Evolutionary conservation across 2,329 filamentous ascomycete genomes (phyloP), one percentile per base, ranked within the genome.

Genomic region (Arthrinium phaeospermum): DNA sequence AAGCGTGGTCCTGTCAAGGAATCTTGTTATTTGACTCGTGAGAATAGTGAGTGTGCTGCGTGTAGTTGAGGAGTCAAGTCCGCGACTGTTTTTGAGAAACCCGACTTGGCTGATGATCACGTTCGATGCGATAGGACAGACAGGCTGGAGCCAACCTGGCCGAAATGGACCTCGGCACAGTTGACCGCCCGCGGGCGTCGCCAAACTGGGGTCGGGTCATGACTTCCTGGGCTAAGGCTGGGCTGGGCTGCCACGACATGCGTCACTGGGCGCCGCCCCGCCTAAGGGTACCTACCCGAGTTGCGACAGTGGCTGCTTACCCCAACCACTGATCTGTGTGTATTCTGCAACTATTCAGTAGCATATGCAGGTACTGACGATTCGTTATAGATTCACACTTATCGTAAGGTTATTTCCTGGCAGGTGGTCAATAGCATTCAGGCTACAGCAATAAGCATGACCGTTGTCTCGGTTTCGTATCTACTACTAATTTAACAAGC

Each of bases 81-180:
- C 30, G 22, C 22, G 14, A 61, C 37, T 13, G 53, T 30, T n/a
- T 22, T 57, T 34, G 51, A n/a, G 53, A 34, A 30, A 61, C 53
- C 27, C 27, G 30, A 22, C 51, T 34, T 57, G 27, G 51, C 22
- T 30, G 34, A 34, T 61, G 53, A 61, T 64, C 57, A 64, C 57
- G 57, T 64, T 64, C 34, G 19, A 64, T 64, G 19, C 34, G 57
- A 64, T 41, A 64, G 57, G 57, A 41, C 53, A 41, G 57, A 41
- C 53, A 41, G 57, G 19, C 57, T 64, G 57, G 57, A 41, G 22
- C 30, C 57, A 64, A 37, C 22, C 34, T 64, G 57, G 57, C 57
- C 57, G 57, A 64, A 41, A 64, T 64, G 57, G 12, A 64, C 57
- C 57, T 64, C 57, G 57, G 57, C 57, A 64, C 57, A 64, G 57